These are phyloP conservation scores for Noccaea caerulescens DNA, from an alignment of 345 rosid genomes.

Conservation along the genomic window DNA sequence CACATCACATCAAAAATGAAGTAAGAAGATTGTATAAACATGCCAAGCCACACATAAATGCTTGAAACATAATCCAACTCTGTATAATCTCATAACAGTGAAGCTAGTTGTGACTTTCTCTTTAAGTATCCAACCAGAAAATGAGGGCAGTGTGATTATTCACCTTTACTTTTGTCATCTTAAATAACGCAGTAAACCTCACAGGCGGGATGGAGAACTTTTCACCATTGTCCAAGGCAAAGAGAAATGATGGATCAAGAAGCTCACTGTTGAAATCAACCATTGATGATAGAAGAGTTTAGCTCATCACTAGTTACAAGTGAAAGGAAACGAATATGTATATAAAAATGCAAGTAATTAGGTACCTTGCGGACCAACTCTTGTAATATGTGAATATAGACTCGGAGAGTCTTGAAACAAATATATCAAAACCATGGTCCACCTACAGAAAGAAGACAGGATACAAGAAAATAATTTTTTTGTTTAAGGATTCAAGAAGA, in stretches of 20 bases:
- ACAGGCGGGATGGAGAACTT: conserved; percentile 84
- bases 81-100: conserved; percentile 18
- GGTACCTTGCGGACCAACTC: conserved; percentile 98
- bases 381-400: conserved; percentile 91
- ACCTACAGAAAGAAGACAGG: conserved; percentile 56
- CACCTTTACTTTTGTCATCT: conserved; percentile 97
- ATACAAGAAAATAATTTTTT: not conserved
- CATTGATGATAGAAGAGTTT: conserved; percentile 31
- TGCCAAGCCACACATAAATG: conserved; percentile 18
- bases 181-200: conserved; percentile 82
- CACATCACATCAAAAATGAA: conserved; percentile 33
- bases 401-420: conserved; percentile 82
- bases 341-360: conserved; percentile 16
- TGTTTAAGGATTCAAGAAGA: conserved; percentile 18
- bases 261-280: conserved; percentile 65
- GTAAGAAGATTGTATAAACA: conserved; percentile 35
- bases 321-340: conserved; percentile 6
- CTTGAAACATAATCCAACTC: conserved; percentile 21
- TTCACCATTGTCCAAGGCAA: conserved; percentile 92
- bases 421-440: conserved; percentile 96
- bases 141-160: conserved; percentile 19
- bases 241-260: conserved; percentile 97
- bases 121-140: not conserved
- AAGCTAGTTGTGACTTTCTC: conserved; percentile 1
- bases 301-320: conserved; percentile 29